Conservation (phyloP, 177 flowering plant genomes). For the Vitis hybrid region DNA sequence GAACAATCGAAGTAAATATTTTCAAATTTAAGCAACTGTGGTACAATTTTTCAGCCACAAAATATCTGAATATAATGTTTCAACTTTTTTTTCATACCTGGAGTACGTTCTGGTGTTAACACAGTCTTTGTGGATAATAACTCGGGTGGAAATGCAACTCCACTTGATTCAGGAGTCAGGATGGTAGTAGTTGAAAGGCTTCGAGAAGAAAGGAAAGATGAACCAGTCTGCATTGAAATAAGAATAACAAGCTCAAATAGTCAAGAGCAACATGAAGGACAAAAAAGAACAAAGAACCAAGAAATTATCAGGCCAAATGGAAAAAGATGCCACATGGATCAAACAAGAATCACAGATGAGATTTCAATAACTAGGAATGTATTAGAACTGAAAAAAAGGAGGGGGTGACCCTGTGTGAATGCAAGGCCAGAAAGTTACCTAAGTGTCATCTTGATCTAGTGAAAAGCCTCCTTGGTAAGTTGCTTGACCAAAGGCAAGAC, state of each 20-base stretch:
- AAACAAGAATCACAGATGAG: no score
- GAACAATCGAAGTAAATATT: neutral
- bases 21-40: neutral
- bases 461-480: no score
- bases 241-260: neutral
- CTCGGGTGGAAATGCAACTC: conserved; percentile 51
- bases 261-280: neutral
- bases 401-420: no score
- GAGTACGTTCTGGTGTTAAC: conserved; percentile 42
- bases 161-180: conserved; percentile 53
- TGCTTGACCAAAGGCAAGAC: no score
- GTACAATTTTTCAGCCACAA: neutral
- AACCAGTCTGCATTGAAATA: conserved; percentile 29
- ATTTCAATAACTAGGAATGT: no score
- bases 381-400: no score
- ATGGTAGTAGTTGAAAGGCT: conserved; percentile 50
- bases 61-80: neutral
- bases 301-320: neutral
- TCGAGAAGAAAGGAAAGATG: conserved; percentile 26
- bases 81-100: conserved; percentile 43
- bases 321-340: no score
- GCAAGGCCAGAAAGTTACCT: no score
- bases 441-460: no score
- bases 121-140: conserved; percentile 44
- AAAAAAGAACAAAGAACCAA: neutral